A percentile compares a stretch with the other conserved stretches of the same genome.
Conservation (phyloP, 1,284 basidiomycete species). For the Papiliotrema laurentii region DNA sequence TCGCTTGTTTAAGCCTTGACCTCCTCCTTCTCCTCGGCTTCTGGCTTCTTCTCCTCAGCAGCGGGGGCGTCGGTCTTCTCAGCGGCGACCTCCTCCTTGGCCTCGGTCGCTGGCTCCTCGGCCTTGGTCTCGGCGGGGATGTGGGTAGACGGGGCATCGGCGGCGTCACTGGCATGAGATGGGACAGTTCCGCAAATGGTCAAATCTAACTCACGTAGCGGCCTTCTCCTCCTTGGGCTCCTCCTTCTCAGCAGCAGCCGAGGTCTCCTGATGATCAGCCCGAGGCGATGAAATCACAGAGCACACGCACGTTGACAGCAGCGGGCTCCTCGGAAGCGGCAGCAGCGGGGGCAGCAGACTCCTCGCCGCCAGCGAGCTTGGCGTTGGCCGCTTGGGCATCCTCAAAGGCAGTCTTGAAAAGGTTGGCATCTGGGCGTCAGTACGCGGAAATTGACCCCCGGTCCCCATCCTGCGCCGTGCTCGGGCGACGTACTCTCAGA, state of each 20-base stretch:
- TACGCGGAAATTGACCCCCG: no score
- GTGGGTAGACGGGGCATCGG: slow-evolving; percentile 26
- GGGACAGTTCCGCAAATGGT: not conserved
- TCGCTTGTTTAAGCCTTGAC: not conserved
- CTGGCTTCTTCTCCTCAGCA: slow-evolving; percentile 25
- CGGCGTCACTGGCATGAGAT: slow-evolving; percentile 16
- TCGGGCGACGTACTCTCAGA: slow-evolving; percentile 72
- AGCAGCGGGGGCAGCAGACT: slow-evolving; percentile 16
- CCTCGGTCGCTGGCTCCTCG: slow-evolving; percentile 4
- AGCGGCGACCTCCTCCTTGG: slow-evolving; percentile 20
- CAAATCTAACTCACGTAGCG: slow-evolving; percentile 12
- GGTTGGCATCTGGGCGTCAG: slow-evolving; percentile 64
- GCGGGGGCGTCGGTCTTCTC: slow-evolving; percentile 14
- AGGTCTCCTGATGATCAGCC: slow-evolving; percentile 18
- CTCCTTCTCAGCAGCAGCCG: slow-evolving; percentile 38
- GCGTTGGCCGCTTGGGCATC: slow-evolving; percentile 70
- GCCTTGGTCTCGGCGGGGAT: slow-evolving; percentile 3
- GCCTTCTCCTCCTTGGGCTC: slow-evolving; percentile 25
- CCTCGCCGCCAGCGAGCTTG: slow-evolving; percentile 39
- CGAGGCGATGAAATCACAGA: no score
- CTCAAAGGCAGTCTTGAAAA: slow-evolving; percentile 86
- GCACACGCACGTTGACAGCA: slow-evolving; percentile 41
- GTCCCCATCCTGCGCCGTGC: not conserved
- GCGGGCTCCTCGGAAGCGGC: slow-evolving; percentile 27
- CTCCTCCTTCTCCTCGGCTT: not conserved